A percentile compares a stretch with the other conserved stretches of the same genome.
These are phyloP conservation scores for Calonectria multiphialidica DNA, from an alignment of 2,329 filamentous ascomycete genomes.

Conservation along the genomic window DNA sequence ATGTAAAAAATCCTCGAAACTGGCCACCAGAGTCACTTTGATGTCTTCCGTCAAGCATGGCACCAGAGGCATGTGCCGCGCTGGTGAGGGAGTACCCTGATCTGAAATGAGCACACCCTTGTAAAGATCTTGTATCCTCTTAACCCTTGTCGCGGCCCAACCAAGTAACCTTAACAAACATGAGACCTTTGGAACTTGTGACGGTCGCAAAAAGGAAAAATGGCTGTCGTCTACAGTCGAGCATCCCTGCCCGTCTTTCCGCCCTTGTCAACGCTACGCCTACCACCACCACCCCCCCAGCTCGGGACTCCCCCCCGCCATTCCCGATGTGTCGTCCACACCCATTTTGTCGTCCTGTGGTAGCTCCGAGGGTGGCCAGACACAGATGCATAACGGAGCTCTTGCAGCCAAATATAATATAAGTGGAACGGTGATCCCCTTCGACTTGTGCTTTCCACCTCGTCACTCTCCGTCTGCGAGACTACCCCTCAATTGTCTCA, in stretches of 20 bases:
- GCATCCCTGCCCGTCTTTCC: conserved; percentile 36
- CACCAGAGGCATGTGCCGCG: not conserved
- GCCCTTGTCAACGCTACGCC: conserved; percentile 34
- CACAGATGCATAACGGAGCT: conserved; percentile 17
- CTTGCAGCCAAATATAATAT: conserved; percentile 33
- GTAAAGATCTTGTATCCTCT: conserved; percentile 8
- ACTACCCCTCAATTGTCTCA: conserved; percentile 19
- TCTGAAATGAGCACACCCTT: not conserved
- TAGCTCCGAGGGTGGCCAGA: conserved; percentile 24
- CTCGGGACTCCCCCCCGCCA: conserved; percentile 29
- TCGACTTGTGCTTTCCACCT: conserved; percentile 16
- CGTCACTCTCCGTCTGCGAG: conserved; percentile 32
- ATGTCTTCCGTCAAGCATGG: not conserved
- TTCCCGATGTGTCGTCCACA: conserved; percentile 28
- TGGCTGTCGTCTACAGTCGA: not conserved
- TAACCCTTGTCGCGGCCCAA: not conserved
- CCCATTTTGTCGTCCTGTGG: conserved; percentile 7
- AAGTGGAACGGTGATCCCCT: conserved; percentile 37
- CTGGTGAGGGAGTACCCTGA: not conserved
- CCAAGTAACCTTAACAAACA: not conserved
- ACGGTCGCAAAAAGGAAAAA: not conserved
- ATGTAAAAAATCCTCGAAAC: not conserved
- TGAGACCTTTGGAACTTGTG: conserved; percentile 3
- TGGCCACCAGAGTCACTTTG: not conserved
- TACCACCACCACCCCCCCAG: conserved; percentile 28